Evolutionary conservation across 2,329 filamentous ascomycete species (phyloP).

Genomic region (Trichoderma koningiopsis): DNA sequence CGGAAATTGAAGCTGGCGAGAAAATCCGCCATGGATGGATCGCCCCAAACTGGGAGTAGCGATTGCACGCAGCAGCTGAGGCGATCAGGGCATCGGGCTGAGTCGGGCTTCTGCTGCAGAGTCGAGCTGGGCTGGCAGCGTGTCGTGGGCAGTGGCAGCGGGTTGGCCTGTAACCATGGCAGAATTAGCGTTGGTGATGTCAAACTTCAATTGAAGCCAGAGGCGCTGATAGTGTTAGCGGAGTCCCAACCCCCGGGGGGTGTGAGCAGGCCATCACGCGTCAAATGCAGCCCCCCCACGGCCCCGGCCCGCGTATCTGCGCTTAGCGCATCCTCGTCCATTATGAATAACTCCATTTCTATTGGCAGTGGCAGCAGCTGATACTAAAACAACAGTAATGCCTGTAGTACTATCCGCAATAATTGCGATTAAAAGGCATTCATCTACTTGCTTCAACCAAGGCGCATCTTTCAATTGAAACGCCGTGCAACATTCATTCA

Average conservation of each 20-base stretch:
- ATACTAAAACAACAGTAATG: background rate
- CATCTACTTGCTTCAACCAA: background rate
- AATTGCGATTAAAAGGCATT: background rate
- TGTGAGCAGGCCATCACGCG: slow-evolving; percentile 19
- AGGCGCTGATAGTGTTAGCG: background rate
- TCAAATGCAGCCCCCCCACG: slow-evolving; percentile 5
- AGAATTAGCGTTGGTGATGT: background rate
- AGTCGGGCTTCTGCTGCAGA: slow-evolving; percentile 29
- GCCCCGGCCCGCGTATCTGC: background rate
- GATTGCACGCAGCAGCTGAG: slow-evolving; percentile 29
- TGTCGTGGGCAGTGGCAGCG: slow-evolving; percentile 19
- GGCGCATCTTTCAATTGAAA: background rate
- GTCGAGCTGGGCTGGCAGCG: slow-evolving; percentile 3
- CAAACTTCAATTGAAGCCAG: slow-evolving; percentile 1
- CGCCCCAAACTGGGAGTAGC: background rate
- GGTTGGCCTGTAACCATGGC: slow-evolving; percentile 12
- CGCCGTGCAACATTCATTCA: background rate
- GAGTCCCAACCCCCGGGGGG: slow-evolving; percentile 17
- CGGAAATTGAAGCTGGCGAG: slow-evolving; percentile 42
- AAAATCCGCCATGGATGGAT: slow-evolving; percentile 42
- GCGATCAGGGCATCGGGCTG: slow-evolving; percentile 27
- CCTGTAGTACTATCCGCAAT: background rate
- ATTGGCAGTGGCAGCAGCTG: background rate
- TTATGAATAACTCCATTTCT: background rate
- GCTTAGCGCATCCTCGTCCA: background rate